Evolutionary conservation across 2,329 filamentous ascomycete genomes (phyloP).

Genomic region (Calonectria hongkongensis): DNA sequence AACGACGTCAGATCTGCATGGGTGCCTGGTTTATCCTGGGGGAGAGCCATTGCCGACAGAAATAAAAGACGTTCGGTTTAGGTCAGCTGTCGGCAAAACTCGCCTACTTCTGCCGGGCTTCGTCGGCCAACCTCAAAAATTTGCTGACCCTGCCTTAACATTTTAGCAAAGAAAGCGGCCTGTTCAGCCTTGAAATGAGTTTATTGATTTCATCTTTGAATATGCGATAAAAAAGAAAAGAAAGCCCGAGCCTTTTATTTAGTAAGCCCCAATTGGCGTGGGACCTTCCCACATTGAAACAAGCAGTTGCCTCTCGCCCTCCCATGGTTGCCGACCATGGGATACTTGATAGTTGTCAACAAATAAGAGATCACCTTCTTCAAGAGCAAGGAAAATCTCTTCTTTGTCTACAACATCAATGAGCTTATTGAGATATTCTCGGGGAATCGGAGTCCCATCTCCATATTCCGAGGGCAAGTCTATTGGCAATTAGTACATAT

Average conservation of each 20-base stretch:
- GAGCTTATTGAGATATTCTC: slow-evolving; percentile 33
- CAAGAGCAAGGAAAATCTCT: slow-evolving; percentile 25
- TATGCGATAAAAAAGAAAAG: not conserved
- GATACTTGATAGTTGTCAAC: slow-evolving; percentile 43
- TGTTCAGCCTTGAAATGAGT: no score
- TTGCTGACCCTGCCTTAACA: no score
- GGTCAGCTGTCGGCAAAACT: no score
- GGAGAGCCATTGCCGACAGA: no score
- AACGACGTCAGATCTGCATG: no score
- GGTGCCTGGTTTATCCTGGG: no score
- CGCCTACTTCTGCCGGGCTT: no score
- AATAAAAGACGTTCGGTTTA: no score
- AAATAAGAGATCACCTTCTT: slow-evolving; percentile 33
- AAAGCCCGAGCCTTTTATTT: not conserved
- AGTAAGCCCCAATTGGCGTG: slow-evolving; percentile 31
- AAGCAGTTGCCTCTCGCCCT: slow-evolving; percentile 40
- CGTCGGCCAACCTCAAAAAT: no score
- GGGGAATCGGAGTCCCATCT: slow-evolving; percentile 31
- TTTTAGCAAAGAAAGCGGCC: no score
- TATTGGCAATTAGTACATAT: not conserved
- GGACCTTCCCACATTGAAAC: slow-evolving; percentile 44
- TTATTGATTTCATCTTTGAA: not conserved
- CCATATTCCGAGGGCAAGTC: slow-evolving; percentile 32
- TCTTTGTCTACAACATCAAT: slow-evolving; percentile 36
- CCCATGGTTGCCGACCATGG: slow-evolving; percentile 41